Base-by-base conservation (phyloP, 306 rosid species). In the Ammopiptanthus mongolicus region DNA sequence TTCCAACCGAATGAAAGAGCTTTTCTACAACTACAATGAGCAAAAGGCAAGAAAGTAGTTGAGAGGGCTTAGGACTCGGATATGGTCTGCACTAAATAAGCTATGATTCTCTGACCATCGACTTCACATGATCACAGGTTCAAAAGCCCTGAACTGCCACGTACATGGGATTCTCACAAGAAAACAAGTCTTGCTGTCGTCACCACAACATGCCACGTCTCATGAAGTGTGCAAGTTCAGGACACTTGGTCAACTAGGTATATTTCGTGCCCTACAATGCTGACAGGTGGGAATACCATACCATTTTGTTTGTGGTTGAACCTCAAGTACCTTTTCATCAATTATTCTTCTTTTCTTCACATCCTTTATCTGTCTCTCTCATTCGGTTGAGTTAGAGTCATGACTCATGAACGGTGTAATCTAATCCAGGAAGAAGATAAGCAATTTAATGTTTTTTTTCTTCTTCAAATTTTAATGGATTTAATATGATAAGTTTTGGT, bases 231-330 rank as follows among this genome's bases (percentile, higher is more conserved):
- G 18, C 34, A 62, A 3, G 12, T 3, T 14, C 1, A n/a, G 0
- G 75, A 74, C 84, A 89, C 87, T 85, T 81, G 84, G 69, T 82
- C 11, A 70, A 28, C 10, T 58, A 23, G 76, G 58, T 74, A 9
- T 28, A 63, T 64, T 50, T 21, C 28, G 12, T 18, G 7, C 73
- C 25, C 31, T 82, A 11, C 7, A 4, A 6, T 47, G 60, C 31
- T 69, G 96, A 84, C 91, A 85, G 8, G 89, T 85, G 90, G 86
- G 57, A 65, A 66, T 6, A 4, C 12, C 28, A 62, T 18, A 21
- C 50, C 19, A 42, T 5, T 65, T 12, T 59, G 17, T 50, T 65
- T 64, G 39, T 41, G 58, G 69, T 36, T 67, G 8, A 10, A 34
- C 50, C 64, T 23, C 53, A 13, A 55, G 44, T 21, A 22, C 41